Base-by-base conservation (phyloP, 495 filamentous ascomycete species). In the Choiromyces venosus region DNA sequence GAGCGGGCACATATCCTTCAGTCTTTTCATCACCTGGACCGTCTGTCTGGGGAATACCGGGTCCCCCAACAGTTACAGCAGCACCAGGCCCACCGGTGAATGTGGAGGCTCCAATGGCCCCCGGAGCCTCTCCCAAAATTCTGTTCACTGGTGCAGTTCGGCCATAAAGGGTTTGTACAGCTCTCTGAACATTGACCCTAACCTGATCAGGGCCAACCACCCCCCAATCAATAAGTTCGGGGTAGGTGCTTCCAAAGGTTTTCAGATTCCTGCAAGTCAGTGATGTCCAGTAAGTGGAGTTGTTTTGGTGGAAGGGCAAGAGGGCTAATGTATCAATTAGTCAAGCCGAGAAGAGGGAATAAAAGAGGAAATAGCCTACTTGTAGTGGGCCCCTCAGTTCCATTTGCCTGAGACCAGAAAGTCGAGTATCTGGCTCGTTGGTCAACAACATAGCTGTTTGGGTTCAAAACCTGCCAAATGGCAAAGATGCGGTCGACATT, bases 401-500 rank as follows among this genome's bases (percentile, higher is more conserved):
- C 70, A n/a, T 67, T 76, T 3, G 52, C 52, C 9, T 61, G n/a
- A 37, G 75, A 67, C 75, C 75, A 77, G 42, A 77, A 77, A 6
- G 74, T 77, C 14, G 75, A 77, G 6, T 42, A 61, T 21, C 35
- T 12, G 19, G 75, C 69, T 68, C 14, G 21, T 35, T 77, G 75
- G n/a, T 77, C 19, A 37, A 71, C 69, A 18, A 77, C 75, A 19
- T 77, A 77, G 66, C 74, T 77, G 9, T 33, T 61, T 18, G 77
- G 78, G 46, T 80, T 80, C 21, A 80, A 44, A 3, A 37, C 74
- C 82, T 93, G 90, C 91, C 90, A 94, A 37, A 93, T 85, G 16
- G 91, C 87, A 74, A 91, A 89, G 64, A 88, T 80, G 12, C 91
- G 86, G 76, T 94, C 91, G 37, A 92, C 85, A 73, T 87, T 91